Percentiles rank a stretch among this genome's conserved stretches.
Conservation (phyloP, 768 basidiomycete species). For the Suillus plorans region DNA sequence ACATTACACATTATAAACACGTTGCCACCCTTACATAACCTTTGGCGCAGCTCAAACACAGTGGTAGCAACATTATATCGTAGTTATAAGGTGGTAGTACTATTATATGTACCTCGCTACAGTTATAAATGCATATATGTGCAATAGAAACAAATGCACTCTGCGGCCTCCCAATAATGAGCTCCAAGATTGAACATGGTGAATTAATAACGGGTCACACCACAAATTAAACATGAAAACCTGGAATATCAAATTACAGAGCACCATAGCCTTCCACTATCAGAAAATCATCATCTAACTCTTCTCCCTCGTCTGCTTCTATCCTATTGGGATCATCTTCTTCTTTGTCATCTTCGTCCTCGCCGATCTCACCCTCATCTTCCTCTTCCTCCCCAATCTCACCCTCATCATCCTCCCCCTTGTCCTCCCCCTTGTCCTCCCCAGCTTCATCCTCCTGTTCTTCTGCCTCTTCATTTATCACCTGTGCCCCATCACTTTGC, state of each 20-base stretch:
- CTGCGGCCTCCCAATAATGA: too few relatives aligned
- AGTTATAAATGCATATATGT: too few relatives aligned
- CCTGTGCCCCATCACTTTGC: neutral
- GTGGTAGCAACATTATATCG: neutral
- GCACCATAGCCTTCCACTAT: neutral
- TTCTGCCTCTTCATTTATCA: neutral
- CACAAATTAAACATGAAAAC: too few relatives aligned
- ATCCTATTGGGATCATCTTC: neutral
- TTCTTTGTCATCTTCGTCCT: too few relatives aligned
- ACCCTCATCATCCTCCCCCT: too few relatives aligned
- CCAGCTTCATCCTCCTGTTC: too few relatives aligned
- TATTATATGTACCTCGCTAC: neutral
- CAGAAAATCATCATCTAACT: constrained; percentile 5
- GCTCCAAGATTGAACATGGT: too few relatives aligned
- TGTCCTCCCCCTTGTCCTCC: too few relatives aligned
- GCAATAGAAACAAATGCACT: too few relatives aligned
- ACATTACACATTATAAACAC: neutral
- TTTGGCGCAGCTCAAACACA: neutral
- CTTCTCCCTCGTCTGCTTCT: neutral
- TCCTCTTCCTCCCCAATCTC: too few relatives aligned
- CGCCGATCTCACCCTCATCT: too few relatives aligned
- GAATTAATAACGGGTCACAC: too few relatives aligned
- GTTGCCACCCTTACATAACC: neutral
- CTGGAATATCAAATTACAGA: neutral
- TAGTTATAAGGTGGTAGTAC: neutral